Conservation (phyloP, 2,329 filamentous ascomycete species). For the Colletotrichum sojae region DNA sequence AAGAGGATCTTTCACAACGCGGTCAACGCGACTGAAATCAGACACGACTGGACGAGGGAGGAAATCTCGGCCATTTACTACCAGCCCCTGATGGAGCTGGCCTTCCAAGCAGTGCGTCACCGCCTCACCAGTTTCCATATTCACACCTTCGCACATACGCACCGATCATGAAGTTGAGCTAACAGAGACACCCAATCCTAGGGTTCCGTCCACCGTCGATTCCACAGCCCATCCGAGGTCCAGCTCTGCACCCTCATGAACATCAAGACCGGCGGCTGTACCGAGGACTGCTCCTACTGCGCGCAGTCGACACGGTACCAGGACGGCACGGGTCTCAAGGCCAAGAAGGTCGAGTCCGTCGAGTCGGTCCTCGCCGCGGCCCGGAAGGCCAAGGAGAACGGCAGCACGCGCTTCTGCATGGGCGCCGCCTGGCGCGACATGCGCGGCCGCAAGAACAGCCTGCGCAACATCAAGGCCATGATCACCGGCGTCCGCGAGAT, state of each 20-base stretch:
- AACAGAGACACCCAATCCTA: constrained; percentile 51
- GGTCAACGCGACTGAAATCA: constrained; percentile 70
- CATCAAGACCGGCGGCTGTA: constrained; percentile 95
- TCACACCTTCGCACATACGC: background rate
- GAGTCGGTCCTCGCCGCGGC: constrained; percentile 86
- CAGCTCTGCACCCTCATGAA: constrained; percentile 97
- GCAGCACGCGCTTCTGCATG: constrained; percentile 95
- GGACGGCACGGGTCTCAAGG: constrained; percentile 82
- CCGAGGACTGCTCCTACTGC: constrained; percentile 94
- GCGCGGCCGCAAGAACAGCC: constrained; percentile 86
- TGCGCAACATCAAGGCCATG: constrained; percentile 91
- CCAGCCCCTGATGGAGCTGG: constrained; percentile 83
- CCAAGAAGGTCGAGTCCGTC: constrained; percentile 83
- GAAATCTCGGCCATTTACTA: constrained; percentile 88
- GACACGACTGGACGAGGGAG: constrained; percentile 84
- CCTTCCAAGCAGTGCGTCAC: constrained; percentile 77
- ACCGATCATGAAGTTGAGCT: constrained; percentile 1
- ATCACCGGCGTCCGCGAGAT: constrained; percentile 83
- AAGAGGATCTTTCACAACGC: constrained; percentile 62
- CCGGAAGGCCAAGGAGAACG: constrained; percentile 82
- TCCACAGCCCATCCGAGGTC: constrained; percentile 86
- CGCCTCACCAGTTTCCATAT: background rate
- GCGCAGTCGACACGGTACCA: constrained; percentile 87
- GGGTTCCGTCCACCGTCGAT: constrained; percentile 84
- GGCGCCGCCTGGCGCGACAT: constrained; percentile 95